These are phyloP conservation scores for Hymenoscyphus salicellus DNA, from an alignment of 2,329 filamentous ascomycete genomes.

Conservation along the genomic window DNA sequence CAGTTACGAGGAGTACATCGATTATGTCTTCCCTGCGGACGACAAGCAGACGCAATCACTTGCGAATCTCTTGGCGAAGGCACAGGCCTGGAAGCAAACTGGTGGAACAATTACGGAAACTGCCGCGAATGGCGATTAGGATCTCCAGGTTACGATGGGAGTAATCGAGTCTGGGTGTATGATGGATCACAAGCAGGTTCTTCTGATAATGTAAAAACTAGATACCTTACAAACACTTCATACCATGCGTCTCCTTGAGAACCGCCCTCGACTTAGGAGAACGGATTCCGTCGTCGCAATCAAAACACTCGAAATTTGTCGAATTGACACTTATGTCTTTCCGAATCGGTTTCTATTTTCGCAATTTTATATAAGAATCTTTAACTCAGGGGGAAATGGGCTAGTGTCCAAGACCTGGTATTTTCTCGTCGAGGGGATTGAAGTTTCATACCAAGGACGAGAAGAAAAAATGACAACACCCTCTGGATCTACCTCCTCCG, in stretches of 20 bases:
- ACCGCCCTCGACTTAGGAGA: too few species aligned
- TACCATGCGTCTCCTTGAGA: too few species aligned
- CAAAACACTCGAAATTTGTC: too few species aligned
- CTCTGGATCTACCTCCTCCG: neutral
- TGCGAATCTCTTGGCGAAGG: conserved; percentile 79
- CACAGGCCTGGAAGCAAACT: conserved; percentile 63
- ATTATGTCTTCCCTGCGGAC: conserved; percentile 95
- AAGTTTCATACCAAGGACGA: neutral
- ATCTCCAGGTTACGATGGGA: neutral
- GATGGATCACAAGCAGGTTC: neutral
- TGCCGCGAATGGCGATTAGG: conserved; percentile 18
- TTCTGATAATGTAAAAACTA: neutral
- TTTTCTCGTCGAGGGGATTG: too few species aligned
- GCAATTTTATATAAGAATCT: too few species aligned
- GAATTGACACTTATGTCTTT: too few species aligned
- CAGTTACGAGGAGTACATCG: conserved; percentile 92
- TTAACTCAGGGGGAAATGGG: too few species aligned
- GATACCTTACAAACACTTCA: neutral
- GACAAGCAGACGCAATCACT: conserved; percentile 82
- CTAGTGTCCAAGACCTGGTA: too few species aligned
- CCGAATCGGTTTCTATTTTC: too few species aligned
- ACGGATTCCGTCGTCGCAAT: too few species aligned
- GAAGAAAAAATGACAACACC: neutral
- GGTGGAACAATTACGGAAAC: conserved; percentile 32
- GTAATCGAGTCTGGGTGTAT: neutral